A percentile compares a stretch with the other conserved stretches of the same genome.
Evolutionary conservation across 805 yeast genomes (phyloP).

Genomic region (Wickerhamomyces rabaulensis): DNA sequence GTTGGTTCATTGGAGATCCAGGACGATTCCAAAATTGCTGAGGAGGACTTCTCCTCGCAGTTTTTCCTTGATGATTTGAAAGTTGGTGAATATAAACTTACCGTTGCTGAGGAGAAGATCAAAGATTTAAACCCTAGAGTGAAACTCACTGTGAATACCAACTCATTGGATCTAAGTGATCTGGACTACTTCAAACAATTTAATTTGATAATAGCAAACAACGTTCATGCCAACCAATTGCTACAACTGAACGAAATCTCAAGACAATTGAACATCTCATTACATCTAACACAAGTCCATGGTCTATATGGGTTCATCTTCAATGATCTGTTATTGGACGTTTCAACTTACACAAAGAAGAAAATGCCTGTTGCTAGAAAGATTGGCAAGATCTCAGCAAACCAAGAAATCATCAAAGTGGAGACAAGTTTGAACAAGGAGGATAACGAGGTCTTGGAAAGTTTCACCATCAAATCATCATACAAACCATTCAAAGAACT

Average conservation of each 20-base stretch:
- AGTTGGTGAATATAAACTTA: slow-evolving; percentile 52
- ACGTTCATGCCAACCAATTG: slow-evolving; percentile 39
- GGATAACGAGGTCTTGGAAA: slow-evolving; percentile 31
- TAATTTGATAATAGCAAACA: slow-evolving; percentile 74
- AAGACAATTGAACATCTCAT: slow-evolving; percentile 52
- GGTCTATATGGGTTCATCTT: slow-evolving; percentile 84
- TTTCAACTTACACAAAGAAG: slow-evolving; percentile 46
- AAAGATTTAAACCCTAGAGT: slow-evolving; percentile 81
- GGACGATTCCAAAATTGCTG: slow-evolving; percentile 50
- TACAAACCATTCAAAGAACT: slow-evolving; percentile 33
- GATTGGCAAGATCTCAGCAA: slow-evolving; percentile 41
- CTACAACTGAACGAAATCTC: slow-evolving; percentile 47
- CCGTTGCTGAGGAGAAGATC: slow-evolving; percentile 50
- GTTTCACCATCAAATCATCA: slow-evolving; percentile 30
- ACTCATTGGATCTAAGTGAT: slow-evolving; percentile 15
- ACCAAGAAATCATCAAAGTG: slow-evolving; percentile 39
- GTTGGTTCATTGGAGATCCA: slow-evolving; percentile 70
- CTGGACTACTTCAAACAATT: slow-evolving; percentile 44
- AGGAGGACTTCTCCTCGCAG: slow-evolving; percentile 66
- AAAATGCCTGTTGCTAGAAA: slow-evolving; percentile 44
- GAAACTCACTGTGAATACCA: slow-evolving; percentile 40
- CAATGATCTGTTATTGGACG: slow-evolving; percentile 68
- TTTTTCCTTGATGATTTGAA: slow-evolving; percentile 59
- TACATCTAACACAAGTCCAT: slow-evolving; percentile 62
- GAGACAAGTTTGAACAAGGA: slow-evolving; percentile 27